Evolutionary conservation across 2,329 filamentous ascomycete species (phyloP).

Genomic region (Ascochyta viciae-villosae): DNA sequence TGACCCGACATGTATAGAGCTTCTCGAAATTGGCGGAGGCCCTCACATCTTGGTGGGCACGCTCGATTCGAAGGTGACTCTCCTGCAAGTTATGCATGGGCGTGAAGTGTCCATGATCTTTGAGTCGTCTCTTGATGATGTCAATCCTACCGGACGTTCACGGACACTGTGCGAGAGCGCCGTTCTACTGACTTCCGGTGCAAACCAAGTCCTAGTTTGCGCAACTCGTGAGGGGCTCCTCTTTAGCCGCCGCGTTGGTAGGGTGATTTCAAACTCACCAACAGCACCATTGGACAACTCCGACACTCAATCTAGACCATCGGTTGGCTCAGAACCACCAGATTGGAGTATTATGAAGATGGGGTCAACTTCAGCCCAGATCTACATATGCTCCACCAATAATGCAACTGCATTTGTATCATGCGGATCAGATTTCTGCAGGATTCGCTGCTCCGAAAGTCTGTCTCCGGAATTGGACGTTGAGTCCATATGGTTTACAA

Average conservation of each 20-base stretch:
- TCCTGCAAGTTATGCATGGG: constrained; percentile 29
- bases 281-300: neutral
- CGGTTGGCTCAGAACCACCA: neutral
- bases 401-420: constrained; percentile 43
- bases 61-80: constrained; percentile 28
- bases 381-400: constrained; percentile 33
- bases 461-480: constrained; percentile 26
- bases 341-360: constrained; percentile 27
- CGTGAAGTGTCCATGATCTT: constrained; percentile 14
- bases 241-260: constrained; percentile 17
- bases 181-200: constrained; percentile 24
- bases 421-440: constrained; percentile 50
- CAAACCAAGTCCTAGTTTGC: constrained; percentile 37
- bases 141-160: constrained; percentile 1
- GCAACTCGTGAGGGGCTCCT: constrained; percentile 47
- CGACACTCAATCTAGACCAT: no score
- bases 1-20: constrained; percentile 46
- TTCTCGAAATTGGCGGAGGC: constrained; percentile 29
- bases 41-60: constrained; percentile 40
- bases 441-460: constrained; percentile 30
- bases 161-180: constrained; percentile 42
- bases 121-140: constrained; percentile 19
- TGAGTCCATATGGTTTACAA: constrained; percentile 49
- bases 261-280: neutral
- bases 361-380: constrained; percentile 38